A percentile compares a stretch with the other conserved stretches of the same genome.
Conservation (phyloP, 768 basidiomycete species). For the Boletus rubroflammeus region DNA sequence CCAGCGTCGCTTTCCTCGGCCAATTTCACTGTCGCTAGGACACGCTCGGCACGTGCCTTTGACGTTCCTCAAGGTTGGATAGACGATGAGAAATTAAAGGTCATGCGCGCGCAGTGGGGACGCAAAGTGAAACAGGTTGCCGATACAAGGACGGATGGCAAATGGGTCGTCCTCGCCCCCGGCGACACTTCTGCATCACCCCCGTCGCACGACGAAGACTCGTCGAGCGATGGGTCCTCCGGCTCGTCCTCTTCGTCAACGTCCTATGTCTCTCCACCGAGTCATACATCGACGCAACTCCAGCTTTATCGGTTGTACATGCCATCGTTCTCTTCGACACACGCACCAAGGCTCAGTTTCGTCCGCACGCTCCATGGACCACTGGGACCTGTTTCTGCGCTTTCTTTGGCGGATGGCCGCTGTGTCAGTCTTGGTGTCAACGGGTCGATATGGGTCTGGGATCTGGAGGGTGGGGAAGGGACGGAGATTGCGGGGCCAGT, state of each 20-base stretch:
- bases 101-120: slow-evolving; percentile 72
- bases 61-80: slow-evolving; percentile 74
- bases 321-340: slow-evolving; percentile 48
- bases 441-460: slow-evolving; percentile 84
- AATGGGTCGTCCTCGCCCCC: slow-evolving; percentile 78
- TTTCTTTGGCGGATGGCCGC: slow-evolving; percentile 76
- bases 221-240: slow-evolving; percentile 20
- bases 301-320: slow-evolving; percentile 74
- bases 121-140: slow-evolving; percentile 68
- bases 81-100: slow-evolving; percentile 56
- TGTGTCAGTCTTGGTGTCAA: slow-evolving; percentile 72
- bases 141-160: slow-evolving; percentile 80
- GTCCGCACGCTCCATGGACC: slow-evolving; percentile 72
- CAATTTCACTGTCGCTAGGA: slow-evolving; percentile 49
- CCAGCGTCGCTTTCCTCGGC: slow-evolving; percentile 16
- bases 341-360: slow-evolving; percentile 64
- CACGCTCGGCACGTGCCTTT: slow-evolving; percentile 63
- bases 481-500: slow-evolving; percentile 31
- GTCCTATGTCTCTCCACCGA: slow-evolving; percentile 32
- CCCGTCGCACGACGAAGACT: slow-evolving; percentile 6
- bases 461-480: slow-evolving; percentile 57
- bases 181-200: slow-evolving; percentile 35
- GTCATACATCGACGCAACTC: slow-evolving; percentile 50
- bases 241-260: slow-evolving; percentile 24
- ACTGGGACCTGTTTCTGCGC: slow-evolving; percentile 57